Evolutionary conservation across 768 basidiomycete species (phyloP).

Genomic region (Tricholoma sp.): DNA sequence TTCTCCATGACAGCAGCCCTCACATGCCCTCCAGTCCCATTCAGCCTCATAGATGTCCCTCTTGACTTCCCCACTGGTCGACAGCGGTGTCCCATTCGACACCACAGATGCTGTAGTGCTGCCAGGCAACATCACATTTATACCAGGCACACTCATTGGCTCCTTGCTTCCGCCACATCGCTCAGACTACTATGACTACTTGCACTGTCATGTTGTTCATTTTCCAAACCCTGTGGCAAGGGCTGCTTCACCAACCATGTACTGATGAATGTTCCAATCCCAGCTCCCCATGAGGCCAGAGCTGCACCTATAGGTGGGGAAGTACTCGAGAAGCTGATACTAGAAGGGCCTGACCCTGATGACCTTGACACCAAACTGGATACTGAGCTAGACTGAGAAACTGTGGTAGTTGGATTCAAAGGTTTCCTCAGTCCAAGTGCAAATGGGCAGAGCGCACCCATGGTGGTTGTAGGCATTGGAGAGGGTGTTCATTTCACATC

Average conservation of each 20-base stretch:
- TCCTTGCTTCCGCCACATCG: not conserved
- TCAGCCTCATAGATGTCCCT: not conserved
- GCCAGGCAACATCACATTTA: constrained; percentile 8
- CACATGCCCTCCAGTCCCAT: not conserved
- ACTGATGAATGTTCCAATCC: constrained; percentile 16
- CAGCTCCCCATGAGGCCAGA: constrained; percentile 15
- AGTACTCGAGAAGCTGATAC: not conserved
- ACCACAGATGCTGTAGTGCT: constrained; percentile 1
- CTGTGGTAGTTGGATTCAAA: not conserved
- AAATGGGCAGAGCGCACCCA: constrained; percentile 10
- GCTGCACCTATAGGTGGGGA: constrained; percentile 4
- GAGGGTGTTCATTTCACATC: constrained; percentile 11
- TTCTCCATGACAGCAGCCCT: not conserved
- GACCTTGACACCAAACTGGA: not conserved
- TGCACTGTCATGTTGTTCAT: constrained; percentile 1
- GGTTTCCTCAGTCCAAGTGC: constrained; percentile 9
- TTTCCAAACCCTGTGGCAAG: not conserved
- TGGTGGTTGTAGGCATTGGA: constrained; percentile 3
- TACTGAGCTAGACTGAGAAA: no score
- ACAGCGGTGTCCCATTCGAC: constrained; percentile 5
- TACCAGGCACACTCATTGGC: constrained; percentile 4
- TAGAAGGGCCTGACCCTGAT: not conserved
- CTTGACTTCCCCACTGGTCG: constrained; percentile 6
- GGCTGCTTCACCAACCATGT: constrained; percentile 12
- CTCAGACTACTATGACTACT: not conserved